A percentile compares a stretch with the other conserved stretches of the same genome.
Conservation (phyloP, 129 eudicot species). For the Centella asiatica region DNA sequence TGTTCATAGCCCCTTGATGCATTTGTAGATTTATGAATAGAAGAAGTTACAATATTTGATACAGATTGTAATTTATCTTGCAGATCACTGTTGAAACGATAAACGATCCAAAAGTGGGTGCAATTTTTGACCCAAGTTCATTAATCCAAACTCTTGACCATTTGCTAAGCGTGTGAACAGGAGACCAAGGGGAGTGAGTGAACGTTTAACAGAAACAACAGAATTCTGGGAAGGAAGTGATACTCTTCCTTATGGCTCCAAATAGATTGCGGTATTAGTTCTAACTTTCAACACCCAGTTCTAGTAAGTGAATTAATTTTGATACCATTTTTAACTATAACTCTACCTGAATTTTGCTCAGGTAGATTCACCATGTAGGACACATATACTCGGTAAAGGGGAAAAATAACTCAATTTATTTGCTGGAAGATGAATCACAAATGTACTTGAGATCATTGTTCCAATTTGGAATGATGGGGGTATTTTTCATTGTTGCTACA, state of each 20-base stretch:
- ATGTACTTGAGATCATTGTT: no score
- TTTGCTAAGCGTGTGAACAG: constrained; percentile 29
- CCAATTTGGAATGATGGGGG: no score
- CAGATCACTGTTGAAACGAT: constrained; percentile 70
- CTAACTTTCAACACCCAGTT: neutral
- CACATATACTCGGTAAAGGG: neutral
- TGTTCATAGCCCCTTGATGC: neutral
- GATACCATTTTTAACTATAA: neutral
- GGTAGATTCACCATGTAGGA: neutral
- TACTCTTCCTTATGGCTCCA: neutral
- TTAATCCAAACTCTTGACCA: constrained; percentile 65
- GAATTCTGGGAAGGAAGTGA: neutral
- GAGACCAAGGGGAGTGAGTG: constrained; percentile 9
- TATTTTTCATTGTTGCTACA: no score
- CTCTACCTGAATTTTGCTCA: neutral
- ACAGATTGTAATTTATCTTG: neutral
- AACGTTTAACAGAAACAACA: neutral
- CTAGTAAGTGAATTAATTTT: neutral
- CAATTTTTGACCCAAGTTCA: constrained; percentile 63
- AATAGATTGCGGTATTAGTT: constrained; percentile 10
- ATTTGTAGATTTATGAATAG: neutral
- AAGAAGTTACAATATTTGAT: neutral
- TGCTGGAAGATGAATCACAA: no score
- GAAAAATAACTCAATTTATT: constrained; percentile 4
- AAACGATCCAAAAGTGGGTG: constrained; percentile 71